Percentiles rank a stretch among this genome's conserved stretches.
These are phyloP conservation scores for Neurospora hispaniola DNA, from an alignment of 495 filamentous ascomycete species.

Conservation along the genomic window DNA sequence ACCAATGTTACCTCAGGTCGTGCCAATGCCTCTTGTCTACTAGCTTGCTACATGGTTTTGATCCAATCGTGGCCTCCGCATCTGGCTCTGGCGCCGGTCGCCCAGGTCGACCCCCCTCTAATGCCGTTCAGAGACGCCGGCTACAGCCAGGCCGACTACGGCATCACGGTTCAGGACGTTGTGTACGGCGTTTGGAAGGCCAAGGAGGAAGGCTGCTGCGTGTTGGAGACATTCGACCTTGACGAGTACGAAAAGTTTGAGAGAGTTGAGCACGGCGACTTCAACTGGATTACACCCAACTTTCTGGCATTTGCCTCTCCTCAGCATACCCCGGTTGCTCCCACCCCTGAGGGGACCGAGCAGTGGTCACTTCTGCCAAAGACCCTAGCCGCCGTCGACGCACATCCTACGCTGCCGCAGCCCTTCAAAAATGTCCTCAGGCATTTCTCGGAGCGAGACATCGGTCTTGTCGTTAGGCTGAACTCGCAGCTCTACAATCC, in stretches of 20 bases:
- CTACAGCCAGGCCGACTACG: conserved; percentile 96
- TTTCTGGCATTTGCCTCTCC: conserved; percentile 97
- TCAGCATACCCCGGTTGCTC: conserved; percentile 63
- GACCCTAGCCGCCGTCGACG: conserved; percentile 52
- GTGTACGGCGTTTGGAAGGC: conserved; percentile 98
- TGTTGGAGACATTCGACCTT: conserved; percentile 78
- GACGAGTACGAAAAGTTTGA: conserved; percentile 97
- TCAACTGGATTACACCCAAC: conserved; percentile 95
- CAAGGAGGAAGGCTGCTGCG: conserved; percentile 85
- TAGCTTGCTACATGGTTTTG: conserved; percentile 97
- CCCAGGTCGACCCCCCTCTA: conserved; percentile 88
- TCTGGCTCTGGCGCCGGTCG: conserved; percentile 89
- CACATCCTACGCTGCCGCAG: conserved; percentile 51
- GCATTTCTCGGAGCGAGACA: conserved; percentile 76
- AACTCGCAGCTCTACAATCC: conserved; percentile 95
- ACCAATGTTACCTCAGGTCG: conserved; percentile 42
- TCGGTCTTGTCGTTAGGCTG: conserved; percentile 87
- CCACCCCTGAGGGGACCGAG: conserved; percentile 59
- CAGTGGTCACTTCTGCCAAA: conserved; percentile 62
- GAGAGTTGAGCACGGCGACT: conserved; percentile 94
- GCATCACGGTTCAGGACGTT: conserved; percentile 88
- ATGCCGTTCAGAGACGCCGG: conserved; percentile 99
- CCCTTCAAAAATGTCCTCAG: conserved; percentile 91
- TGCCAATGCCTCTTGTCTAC: conserved; percentile 91
- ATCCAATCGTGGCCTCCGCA: conserved; percentile 98